Evolutionary conservation across 768 basidiomycete species (phyloP).

Genomic region (Galerina sulciceps): DNA sequence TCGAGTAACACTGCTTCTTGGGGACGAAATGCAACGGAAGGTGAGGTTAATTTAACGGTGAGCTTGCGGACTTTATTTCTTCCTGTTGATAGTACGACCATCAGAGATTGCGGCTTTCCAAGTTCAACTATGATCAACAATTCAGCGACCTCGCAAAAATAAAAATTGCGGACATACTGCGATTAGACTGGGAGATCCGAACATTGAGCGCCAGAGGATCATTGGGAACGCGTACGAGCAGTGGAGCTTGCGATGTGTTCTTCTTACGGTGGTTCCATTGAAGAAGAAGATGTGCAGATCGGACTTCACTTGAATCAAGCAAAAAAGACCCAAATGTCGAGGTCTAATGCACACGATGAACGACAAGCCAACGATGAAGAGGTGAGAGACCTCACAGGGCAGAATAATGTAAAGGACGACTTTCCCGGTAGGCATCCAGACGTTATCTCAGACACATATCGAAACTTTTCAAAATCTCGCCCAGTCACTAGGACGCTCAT

Average conservation of each 20-base stretch:
- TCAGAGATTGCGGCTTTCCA: slow-evolving; percentile 56
- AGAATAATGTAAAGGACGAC: slow-evolving; percentile 63
- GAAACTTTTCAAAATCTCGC: slow-evolving; percentile 63
- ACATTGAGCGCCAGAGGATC: slow-evolving; percentile 69
- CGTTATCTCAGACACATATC: slow-evolving; percentile 47
- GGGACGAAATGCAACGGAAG: slow-evolving; percentile 56
- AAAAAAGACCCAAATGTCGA: slow-evolving; percentile 71
- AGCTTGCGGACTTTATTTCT: slow-evolving; percentile 66
- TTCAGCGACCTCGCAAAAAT: slow-evolving; percentile 1
- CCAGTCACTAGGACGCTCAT: slow-evolving; percentile 65
- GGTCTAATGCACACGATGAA: slow-evolving; percentile 47
- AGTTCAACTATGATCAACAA: slow-evolving; percentile 58
- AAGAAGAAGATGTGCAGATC: slow-evolving; percentile 64
- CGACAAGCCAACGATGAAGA: background rate
- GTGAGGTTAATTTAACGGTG: slow-evolving; percentile 55
- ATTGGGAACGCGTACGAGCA: slow-evolving; percentile 60
- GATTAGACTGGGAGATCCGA: slow-evolving; percentile 60
- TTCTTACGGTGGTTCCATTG: slow-evolving; percentile 62
- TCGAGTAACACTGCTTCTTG: slow-evolving; percentile 44
- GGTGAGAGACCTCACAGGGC: slow-evolving; percentile 57
- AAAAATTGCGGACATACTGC: slow-evolving; percentile 32
- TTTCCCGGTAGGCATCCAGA: slow-evolving; percentile 59
- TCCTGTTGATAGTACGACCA: slow-evolving; percentile 65
- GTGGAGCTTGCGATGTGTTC: slow-evolving; percentile 34
- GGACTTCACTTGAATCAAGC: slow-evolving; percentile 70